Evolutionary conservation across 768 basidiomycete species (phyloP).

Genomic region (Austroboletus festivus): DNA sequence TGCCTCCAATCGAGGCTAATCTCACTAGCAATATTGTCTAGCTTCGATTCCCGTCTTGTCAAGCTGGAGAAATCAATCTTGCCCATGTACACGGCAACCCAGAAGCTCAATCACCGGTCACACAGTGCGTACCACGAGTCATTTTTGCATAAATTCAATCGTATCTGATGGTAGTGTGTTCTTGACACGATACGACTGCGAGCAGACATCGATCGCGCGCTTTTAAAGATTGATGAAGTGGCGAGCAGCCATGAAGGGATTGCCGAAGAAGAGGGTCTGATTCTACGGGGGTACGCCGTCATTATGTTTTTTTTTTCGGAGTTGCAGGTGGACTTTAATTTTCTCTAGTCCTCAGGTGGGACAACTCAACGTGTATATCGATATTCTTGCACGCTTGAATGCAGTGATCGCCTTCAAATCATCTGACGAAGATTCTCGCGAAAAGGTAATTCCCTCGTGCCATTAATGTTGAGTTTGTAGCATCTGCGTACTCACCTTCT

Average conservation of each 20-base stretch:
- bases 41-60: slow-evolving; percentile 77
- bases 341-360: slow-evolving; percentile 61
- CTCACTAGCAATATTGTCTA: slow-evolving; percentile 71
- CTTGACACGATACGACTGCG: neutral
- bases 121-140: slow-evolving; percentile 58
- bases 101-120: slow-evolving; percentile 66
- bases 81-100: slow-evolving; percentile 77
- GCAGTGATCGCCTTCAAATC: slow-evolving; percentile 76
- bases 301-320: slow-evolving; percentile 1
- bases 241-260: slow-evolving; percentile 73
- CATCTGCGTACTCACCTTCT: no score
- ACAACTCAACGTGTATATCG: slow-evolving; percentile 63
- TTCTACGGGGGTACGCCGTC: slow-evolving; percentile 62
- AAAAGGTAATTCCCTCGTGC: slow-evolving; percentile 41
- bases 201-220: slow-evolving; percentile 76
- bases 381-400: slow-evolving; percentile 73
- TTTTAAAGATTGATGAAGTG: slow-evolving; percentile 76
- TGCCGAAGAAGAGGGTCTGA: slow-evolving; percentile 73
- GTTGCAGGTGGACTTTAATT: neutral
- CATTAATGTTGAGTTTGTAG: neutral
- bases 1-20: slow-evolving; percentile 19
- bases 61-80: slow-evolving; percentile 84
- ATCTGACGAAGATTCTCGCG: slow-evolving; percentile 49
- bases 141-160: no score
- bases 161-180: neutral